Base-by-base conservation (phyloP, 768 basidiomycete species). In the Termitomyces sp. region DNA sequence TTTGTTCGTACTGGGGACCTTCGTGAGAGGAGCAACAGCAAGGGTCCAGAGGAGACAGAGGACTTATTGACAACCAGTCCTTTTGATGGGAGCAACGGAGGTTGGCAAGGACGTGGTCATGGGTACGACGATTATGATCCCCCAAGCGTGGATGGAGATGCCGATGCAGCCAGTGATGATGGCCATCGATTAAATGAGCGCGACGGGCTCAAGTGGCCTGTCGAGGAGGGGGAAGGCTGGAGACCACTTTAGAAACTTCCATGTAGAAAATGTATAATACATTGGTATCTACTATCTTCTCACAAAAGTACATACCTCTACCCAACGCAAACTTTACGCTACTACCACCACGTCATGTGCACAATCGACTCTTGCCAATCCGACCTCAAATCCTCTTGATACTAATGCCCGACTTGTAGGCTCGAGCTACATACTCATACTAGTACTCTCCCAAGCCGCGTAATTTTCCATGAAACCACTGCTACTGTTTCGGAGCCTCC, bases 181-280 rank as follows among this genome's bases (percentile, higher is more conserved):
- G 38, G 20, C n/a, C 49, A 48, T 29, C 46, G 48, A 36, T 54
- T 36, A 22, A 59, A 52, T 22, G 77, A 78, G 60, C 66, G 74
- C 57, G 83, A 86, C 62, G 76, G 78, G 56, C 63, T 85, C 54
- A 86, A 86, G 64, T 84, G 79, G 80, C 85, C 83, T 7, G 76
- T 73, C 57, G 80, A 77, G 1, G 77, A 85, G 42, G 56, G 50
- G n/a, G 77, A 85, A 41, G 59, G 62, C 13, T 63, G 62, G 62
- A 60, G 53, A 47, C 57, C 55, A 13, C 49, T 63, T 16, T 63
- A 50, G 33, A 41, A n/a, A 40, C 3, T 44, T 27, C 5, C 7
- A 25, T 4, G 20, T 7, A 43, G 20, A 43, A 42, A 38, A 33
- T 50, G 50, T 48, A 49, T 13, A 42, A 15, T 20, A 36, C n/a